Conservation (phyloP, 2,329 filamentous ascomycete genomes). For the Penicillium nordicum region DNA sequence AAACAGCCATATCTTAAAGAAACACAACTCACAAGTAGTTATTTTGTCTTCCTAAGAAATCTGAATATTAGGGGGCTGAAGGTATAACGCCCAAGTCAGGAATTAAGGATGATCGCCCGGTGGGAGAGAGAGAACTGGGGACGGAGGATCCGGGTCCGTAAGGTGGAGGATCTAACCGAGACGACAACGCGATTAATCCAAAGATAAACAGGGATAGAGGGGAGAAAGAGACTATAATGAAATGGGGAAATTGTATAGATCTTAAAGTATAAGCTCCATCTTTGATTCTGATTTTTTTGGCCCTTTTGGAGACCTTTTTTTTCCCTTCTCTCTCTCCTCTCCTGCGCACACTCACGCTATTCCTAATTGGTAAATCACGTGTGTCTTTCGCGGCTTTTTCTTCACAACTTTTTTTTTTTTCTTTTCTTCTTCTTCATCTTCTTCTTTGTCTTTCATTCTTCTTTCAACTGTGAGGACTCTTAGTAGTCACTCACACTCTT, state of each 20-base stretch:
- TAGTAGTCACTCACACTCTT: neutral
- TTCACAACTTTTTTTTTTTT: conserved; percentile 11
- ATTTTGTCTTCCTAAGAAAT: neutral
- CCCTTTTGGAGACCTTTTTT: conserved; percentile 3
- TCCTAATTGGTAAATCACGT: conserved; percentile 16
- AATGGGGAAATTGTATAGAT: neutral
- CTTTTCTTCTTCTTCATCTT: conserved; percentile 18
- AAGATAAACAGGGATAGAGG: neutral
- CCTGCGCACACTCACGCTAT: conserved; percentile 18
- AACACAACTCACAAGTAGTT: neutral
- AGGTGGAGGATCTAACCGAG: conserved; percentile 24
- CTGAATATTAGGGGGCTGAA: conserved; percentile 1
- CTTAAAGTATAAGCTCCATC: conserved; percentile 4
- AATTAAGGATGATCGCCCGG: conserved; percentile 23
- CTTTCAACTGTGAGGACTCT: neutral
- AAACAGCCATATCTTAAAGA: neutral
- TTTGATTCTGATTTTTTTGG: neutral
- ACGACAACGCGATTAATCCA: conserved; percentile 10
- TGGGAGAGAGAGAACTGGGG: conserved; percentile 26
- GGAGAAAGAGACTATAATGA: neutral
- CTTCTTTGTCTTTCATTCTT: conserved; percentile 12
- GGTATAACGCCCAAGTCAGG: conserved; percentile 21
- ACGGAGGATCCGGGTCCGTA: conserved; percentile 28
- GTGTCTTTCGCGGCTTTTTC: conserved; percentile 17
- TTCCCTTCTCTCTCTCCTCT: neutral